Evolutionary conservation across 2,329 filamentous ascomycete genomes (phyloP).

Genomic region (Apiospora malaysiana): DNA sequence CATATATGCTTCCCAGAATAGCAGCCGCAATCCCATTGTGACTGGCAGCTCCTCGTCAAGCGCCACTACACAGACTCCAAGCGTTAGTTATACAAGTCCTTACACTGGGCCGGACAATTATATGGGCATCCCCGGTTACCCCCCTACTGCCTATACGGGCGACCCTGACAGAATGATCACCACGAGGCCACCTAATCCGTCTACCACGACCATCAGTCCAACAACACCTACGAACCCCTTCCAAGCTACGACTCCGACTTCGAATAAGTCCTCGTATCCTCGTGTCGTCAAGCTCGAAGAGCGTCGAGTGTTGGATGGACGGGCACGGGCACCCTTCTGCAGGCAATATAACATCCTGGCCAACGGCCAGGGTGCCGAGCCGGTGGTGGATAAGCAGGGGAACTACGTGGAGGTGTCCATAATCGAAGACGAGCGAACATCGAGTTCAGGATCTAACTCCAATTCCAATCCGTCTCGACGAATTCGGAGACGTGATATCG

Average conservation of each 20-base stretch:
- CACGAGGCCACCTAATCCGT: neutral
- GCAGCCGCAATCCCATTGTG: conserved; percentile 42
- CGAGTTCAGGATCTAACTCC: conserved; percentile 20
- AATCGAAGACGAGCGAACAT: conserved; percentile 44
- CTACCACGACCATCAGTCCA: conserved; percentile 24
- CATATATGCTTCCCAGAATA: conserved; percentile 61
- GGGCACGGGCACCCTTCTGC: conserved; percentile 49
- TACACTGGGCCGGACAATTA: neutral
- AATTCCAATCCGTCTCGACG: conserved; percentile 18
- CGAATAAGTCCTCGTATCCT: conserved; percentile 47
- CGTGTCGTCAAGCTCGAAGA: conserved; percentile 62
- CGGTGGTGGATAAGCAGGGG: conserved; percentile 45
- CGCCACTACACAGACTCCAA: neutral
- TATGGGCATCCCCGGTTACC: neutral
- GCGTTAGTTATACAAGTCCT: neutral
- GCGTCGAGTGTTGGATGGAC: conserved; percentile 47
- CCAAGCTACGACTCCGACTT: conserved; percentile 5
- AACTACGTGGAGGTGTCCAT: conserved; percentile 51
- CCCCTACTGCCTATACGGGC: neutral
- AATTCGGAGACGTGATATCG: conserved; percentile 25
- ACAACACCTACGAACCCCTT: conserved; percentile 24
- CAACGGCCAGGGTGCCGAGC: conserved; percentile 43
- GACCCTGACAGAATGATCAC: neutral
- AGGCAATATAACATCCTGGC: conserved; percentile 53
- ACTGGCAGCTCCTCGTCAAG: conserved; percentile 17